Percentiles rank a stretch among this genome's conserved stretches.
Evolutionary conservation across 345 rosid genomes (phyloP).

Genomic region (Lepidium didymum): DNA sequence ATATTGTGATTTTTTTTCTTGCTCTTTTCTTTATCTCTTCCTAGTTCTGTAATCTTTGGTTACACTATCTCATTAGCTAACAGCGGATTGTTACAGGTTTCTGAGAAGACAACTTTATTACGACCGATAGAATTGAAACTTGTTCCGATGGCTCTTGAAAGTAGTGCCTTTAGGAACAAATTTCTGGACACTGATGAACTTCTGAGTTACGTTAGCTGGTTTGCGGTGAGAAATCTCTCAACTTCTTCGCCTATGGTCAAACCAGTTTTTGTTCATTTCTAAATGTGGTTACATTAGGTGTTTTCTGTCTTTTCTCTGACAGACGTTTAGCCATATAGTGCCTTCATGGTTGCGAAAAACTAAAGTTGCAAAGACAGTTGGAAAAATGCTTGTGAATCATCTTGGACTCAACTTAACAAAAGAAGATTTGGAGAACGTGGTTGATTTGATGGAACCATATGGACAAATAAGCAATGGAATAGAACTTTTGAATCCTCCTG

Average conservation of each 20-base stretch:
- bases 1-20: not conserved
- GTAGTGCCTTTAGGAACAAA: slow-evolving; percentile 91
- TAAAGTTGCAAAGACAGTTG: slow-evolving; percentile 43
- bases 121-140: slow-evolving; percentile 85
- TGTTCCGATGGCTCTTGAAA: slow-evolving; percentile 88
- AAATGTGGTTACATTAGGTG: not conserved
- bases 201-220: slow-evolving; percentile 80
- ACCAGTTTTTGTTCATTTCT: not conserved
- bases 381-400: slow-evolving; percentile 84
- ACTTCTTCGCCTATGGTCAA: not conserved
- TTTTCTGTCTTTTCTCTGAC: slow-evolving; percentile 17
- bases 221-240: slow-evolving; percentile 60
- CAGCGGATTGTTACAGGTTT: slow-evolving; percentile 51
- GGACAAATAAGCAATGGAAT: slow-evolving; percentile 93
- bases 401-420: slow-evolving; percentile 72
- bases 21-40: slow-evolving; percentile 5
- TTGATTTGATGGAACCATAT: slow-evolving; percentile 96
- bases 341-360: slow-evolving; percentile 69
- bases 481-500: slow-evolving; percentile 74
- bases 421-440: slow-evolving; percentile 83
- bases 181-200: slow-evolving; percentile 88
- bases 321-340: slow-evolving; percentile 65
- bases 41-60: not conserved
- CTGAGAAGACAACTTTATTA: slow-evolving; percentile 80
- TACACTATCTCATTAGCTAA: slow-evolving; percentile 17